Base-by-base conservation (phyloP, 2,329 filamentous ascomycete species). In the Fusarium guadeloupense region DNA sequence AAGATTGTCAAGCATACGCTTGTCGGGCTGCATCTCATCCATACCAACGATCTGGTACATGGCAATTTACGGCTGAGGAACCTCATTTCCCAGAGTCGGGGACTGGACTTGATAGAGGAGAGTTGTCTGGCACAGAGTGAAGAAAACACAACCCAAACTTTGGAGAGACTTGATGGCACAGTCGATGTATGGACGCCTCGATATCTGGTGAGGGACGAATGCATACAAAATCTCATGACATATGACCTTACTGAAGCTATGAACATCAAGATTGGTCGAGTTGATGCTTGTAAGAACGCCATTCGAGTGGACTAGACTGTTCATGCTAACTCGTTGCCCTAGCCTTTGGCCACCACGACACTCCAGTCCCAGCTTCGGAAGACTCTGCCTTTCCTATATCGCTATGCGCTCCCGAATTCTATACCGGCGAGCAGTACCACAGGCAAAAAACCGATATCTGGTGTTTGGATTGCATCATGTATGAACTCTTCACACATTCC, bases 381-480 rank as follows among this genome's bases (percentile, higher is more conserved):
- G 21, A 30, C 14, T 16, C 25, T 9, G 6, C 6, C 17, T 34
- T 16, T 3, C 25, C 48, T 20, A 17, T 38, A 5, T 9, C 26
- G 9, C 30, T 43, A 9, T 23, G 54, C 16, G 47, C 48, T 25
- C 48, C 48, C n/a, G 42, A 57, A 17, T 34, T 5, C 21, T 39
- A 10, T 14, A 23, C 3, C 12, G 26, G 13, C 10, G 17, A 13
- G 7, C 19, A 31, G n/a, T 23, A 2, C 23, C 3, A 10, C 21
- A 17, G n/a, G n/a, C 17, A 39, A 9, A 35, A 8, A 6, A 14
- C 16, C 23, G 43, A 49, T 12, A 38, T 49, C 12, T 54, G 43
- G 54, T 33, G 43, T 19, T 58, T 54, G 31, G 54, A 42, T 10
- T 48, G 42, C 16, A 42, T 57, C 14, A 30, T 57, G 21, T 54